Base-by-base conservation (phyloP, 2,329 filamentous ascomycete species). In the Clonostachys chloroleuca region DNA sequence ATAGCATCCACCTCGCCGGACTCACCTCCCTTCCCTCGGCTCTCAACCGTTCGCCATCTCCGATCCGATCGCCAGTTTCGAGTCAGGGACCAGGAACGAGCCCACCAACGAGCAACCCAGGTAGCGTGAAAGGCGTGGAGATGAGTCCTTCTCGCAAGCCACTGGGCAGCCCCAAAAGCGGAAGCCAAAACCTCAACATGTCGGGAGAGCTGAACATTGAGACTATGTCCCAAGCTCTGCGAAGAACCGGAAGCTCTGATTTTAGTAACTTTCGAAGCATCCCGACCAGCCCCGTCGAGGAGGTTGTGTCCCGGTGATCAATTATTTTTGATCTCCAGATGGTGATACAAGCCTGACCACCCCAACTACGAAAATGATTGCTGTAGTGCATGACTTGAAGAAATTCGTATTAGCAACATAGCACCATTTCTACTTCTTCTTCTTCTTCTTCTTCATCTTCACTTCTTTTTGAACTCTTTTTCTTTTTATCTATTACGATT, bases 151-250 rank as follows among this genome's bases (percentile, higher is more conserved):
- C 69, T 59, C 65, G 80, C 58, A 75, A 75, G 67, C 64, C 81
- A 4, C 36, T 89, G 16, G 81, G 77, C 34, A 90, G 87, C 61
- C 86, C 86, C 36, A 74, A 74, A 24, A 76, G 78, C 41, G 76
- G 74, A 47, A 75, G 68, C 20, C 69, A 73, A 48, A 70, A 80
- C 45, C 68, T 80, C 65, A 36, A 40, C n/a, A 43, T 58, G 34
- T 65, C 74, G 43, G 72, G 73, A 50, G 92, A 96, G 52, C 72
- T 96, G 50, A 90, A 87, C 49, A 87, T 96, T 54, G 91, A 96
- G 73, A 96, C 92, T 5, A 95, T 96, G 92, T 80, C 86, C 45
- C 91, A 96, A 67, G 92, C 90, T 14, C 72, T 96, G 59, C 78
- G 88, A 60, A 86, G 89, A 64, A 95, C 91, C 13, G 89, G 84